phyloP scores from a whole-genome alignment of 306 rosid genomes.

The Prosopis cineraria region DNA sequence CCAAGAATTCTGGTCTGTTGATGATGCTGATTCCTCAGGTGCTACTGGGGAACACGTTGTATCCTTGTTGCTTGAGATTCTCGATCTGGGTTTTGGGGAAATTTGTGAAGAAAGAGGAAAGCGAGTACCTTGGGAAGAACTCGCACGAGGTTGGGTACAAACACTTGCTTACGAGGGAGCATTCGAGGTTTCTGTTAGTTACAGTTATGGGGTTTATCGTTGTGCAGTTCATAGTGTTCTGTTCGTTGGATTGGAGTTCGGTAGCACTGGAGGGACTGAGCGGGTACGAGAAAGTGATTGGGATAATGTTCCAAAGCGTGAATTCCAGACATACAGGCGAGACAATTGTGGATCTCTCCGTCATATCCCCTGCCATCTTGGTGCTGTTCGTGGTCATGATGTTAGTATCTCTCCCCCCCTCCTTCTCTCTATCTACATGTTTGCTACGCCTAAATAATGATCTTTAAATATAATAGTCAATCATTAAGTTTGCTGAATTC shows the following conservation, averaged over 20 bases:
- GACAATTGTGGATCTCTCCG: conserved; percentile 51
- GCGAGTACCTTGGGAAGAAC: conserved; percentile 37
- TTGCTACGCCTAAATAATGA: no score
- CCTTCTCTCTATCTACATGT: neutral
- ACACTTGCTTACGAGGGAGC: conserved; percentile 44
- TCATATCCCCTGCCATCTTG: conserved; percentile 52
- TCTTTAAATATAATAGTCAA: no score
- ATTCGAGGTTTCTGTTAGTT: conserved; percentile 37
- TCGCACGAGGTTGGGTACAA: conserved; percentile 40
- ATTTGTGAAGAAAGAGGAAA: conserved; percentile 39
- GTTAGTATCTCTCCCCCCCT: conserved; percentile 46
- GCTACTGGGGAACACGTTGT: conserved; percentile 65
- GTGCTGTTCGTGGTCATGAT: conserved; percentile 60
- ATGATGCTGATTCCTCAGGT: conserved; percentile 52
- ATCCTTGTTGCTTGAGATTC: conserved; percentile 53
- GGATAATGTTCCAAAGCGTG: conserved; percentile 46
- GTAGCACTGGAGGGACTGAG: conserved; percentile 43
- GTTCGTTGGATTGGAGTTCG: conserved; percentile 53
- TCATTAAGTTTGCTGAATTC: no score
- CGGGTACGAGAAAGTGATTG: conserved; percentile 47
- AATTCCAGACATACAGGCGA: conserved; percentile 69
- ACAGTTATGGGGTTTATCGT: conserved; percentile 53
- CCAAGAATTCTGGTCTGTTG: conserved; percentile 50
- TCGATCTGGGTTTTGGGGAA: conserved; percentile 43
- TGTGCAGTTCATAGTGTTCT: conserved; percentile 40